phyloP scores from a whole-genome alignment of 2,329 filamentous ascomycete species.

The Tothia fuscella region DNA sequence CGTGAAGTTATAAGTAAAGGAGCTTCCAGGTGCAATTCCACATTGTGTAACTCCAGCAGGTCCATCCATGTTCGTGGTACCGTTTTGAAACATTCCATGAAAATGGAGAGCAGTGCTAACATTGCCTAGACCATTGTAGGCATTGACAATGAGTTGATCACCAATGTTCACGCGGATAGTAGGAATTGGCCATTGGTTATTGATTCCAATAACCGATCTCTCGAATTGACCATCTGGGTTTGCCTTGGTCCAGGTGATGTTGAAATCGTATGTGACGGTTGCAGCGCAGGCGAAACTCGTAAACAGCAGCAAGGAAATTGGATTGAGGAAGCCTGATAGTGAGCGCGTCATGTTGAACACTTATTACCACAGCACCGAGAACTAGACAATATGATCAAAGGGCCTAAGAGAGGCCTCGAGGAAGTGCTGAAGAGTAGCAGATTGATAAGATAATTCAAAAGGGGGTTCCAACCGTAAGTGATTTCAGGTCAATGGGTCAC shows the following conservation, averaged over 20 bases:
- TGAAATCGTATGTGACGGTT: conserved; percentile 38
- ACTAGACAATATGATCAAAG: no score
- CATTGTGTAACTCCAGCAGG: conserved; percentile 56
- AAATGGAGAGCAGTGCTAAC: conserved; percentile 54
- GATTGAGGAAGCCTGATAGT: conserved; percentile 30
- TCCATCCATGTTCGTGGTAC: conserved; percentile 64
- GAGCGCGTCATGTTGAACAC: conserved; percentile 31
- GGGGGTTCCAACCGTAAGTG: no score
- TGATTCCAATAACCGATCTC: conserved; percentile 64
- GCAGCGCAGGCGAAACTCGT: conserved; percentile 14
- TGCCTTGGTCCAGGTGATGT: conserved; percentile 57
- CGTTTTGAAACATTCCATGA: conserved; percentile 65
- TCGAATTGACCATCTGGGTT: conserved; percentile 59
- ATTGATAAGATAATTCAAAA: no score
- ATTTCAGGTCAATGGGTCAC: no score
- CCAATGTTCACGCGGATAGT: conserved; percentile 50
- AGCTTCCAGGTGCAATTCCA: conserved; percentile 49
- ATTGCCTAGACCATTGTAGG: conserved; percentile 49
- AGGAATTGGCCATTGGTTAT: conserved; percentile 64
- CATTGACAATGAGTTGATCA: conserved; percentile 48
- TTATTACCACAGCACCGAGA: no score
- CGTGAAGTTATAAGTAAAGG: conserved; percentile 57
- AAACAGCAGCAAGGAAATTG: conserved; percentile 19
- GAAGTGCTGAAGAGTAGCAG: no score
- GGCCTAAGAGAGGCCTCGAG: no score